Percentiles rank a stretch among this genome's conserved stretches.
These are phyloP conservation scores for Colletotrichum graminicola DNA, from an alignment of 2,329 filamentous ascomycete genomes.

Conservation along the genomic window DNA sequence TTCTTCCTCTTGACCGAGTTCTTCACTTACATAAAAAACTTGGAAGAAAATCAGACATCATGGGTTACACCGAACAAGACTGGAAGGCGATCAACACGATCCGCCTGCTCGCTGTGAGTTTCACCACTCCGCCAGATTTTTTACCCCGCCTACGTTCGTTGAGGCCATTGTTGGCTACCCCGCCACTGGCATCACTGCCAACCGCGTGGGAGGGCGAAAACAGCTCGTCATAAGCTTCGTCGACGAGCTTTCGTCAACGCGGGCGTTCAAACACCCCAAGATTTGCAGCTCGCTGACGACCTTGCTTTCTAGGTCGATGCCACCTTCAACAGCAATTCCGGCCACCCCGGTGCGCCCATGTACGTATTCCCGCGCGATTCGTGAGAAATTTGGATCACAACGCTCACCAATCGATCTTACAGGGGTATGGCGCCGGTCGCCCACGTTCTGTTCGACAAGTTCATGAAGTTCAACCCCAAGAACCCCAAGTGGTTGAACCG, in stretches of 20 bases:
- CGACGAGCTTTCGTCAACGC: not conserved
- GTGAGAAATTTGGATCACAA: not conserved
- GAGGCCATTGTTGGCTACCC: conserved; percentile 49
- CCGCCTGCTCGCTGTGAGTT: conserved; percentile 91
- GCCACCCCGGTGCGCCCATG: conserved; percentile 99
- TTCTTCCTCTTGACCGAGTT: conserved; percentile 42
- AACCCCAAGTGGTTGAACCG: conserved; percentile 97
- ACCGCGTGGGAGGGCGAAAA: conserved; percentile 34
- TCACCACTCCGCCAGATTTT: conserved; percentile 45
- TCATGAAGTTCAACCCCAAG: conserved; percentile 99
- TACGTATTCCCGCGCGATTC: conserved; percentile 54
- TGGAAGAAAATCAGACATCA: conserved; percentile 63
- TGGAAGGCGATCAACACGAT: conserved; percentile 98
- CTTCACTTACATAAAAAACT: conserved; percentile 13
- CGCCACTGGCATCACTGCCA: conserved; percentile 47
- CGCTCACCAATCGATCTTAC: conserved; percentile 49
- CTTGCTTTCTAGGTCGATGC: conserved; percentile 86
- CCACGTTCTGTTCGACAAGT: conserved; percentile 98
- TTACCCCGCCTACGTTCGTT: conserved; percentile 51
- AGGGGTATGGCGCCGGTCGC: conserved; percentile 91
- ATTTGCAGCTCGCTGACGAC: conserved; percentile 5
- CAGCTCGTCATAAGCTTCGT: not conserved
- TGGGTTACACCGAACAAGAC: conserved; percentile 91
- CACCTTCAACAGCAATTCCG: conserved; percentile 94
- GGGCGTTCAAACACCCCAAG: not conserved